Conservation (phyloP, 305 asterid genomes). For the Ajuga reptans region DNA sequence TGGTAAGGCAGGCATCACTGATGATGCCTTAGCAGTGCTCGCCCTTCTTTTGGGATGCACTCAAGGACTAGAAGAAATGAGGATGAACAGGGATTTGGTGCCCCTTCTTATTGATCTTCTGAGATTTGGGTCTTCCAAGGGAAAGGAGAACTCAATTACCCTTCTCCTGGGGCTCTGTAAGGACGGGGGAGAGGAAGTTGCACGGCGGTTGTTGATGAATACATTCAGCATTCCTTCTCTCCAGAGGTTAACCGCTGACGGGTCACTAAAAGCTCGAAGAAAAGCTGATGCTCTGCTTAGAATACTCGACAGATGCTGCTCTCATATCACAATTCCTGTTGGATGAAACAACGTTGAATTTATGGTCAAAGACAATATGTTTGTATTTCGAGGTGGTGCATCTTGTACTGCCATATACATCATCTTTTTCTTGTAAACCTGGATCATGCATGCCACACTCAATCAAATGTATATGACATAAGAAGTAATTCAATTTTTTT, state of each 20-base stretch:
- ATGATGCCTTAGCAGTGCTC: slow-evolving; percentile 67
- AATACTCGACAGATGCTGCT: slow-evolving; percentile 47
- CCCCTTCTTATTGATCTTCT: slow-evolving; percentile 68
- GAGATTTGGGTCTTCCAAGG: slow-evolving; percentile 70
- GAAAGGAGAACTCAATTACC: slow-evolving; percentile 68
- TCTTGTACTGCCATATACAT: background rate
- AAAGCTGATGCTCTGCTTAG: slow-evolving; percentile 70
- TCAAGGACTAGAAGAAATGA: slow-evolving; percentile 65
- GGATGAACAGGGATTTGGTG: slow-evolving; percentile 45
- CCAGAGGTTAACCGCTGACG: slow-evolving; percentile 47
- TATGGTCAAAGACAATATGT: background rate
- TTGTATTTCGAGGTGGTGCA: background rate
- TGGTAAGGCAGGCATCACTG: slow-evolving; percentile 73
- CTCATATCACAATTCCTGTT: slow-evolving; percentile 10
- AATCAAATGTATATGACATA: slow-evolving; percentile 1
- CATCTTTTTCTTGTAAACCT: background rate
- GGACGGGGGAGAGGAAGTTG: slow-evolving; percentile 73
- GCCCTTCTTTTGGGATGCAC: slow-evolving; percentile 53
- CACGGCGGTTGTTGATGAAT: slow-evolving; percentile 55
- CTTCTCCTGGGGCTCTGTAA: slow-evolving; percentile 67
- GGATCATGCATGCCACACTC: too few species aligned
- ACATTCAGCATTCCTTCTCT: slow-evolving; percentile 73
- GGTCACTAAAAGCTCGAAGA: slow-evolving; percentile 52
- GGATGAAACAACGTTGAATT: slow-evolving; percentile 3
- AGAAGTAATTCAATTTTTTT: slow-evolving; percentile 2